Percentiles rank a stretch among this genome's conserved stretches.
Conservation (phyloP, 345 rosid genomes). For the Microcos paniculata region DNA sequence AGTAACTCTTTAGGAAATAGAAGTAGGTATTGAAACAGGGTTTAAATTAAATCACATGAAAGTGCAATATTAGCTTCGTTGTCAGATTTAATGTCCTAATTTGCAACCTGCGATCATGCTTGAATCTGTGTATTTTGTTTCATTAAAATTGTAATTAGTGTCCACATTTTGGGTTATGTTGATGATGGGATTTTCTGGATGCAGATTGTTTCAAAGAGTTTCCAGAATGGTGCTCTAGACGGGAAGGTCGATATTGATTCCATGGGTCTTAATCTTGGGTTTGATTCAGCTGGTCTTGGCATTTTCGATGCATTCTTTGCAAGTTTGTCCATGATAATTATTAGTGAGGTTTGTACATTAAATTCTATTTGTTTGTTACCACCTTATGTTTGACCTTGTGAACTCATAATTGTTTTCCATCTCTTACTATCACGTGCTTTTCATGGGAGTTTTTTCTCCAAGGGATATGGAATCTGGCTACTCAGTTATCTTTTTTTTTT, state of each 20-base stretch:
- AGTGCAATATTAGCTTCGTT: not conserved
- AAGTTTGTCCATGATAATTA: conserved; percentile 91
- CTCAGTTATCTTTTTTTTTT: not conserved
- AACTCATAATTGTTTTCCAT: not conserved
- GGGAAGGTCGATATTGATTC: conserved; percentile 27
- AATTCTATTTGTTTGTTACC: not conserved
- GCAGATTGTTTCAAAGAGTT: conserved; percentile 45
- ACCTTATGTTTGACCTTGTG: not conserved
- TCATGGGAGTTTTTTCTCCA: not conserved
- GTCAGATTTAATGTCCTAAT: not conserved
- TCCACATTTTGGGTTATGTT: not conserved
- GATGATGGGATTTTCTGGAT: conserved; percentile 5
- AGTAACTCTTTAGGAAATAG: too few relatives aligned
- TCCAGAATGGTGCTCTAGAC: conserved; percentile 39
- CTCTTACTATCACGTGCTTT: not conserved
- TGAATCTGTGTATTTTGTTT: not conserved
- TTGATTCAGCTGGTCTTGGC: conserved; percentile 73
- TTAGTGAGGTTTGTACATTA: conserved; percentile 77
- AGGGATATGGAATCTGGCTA: not conserved
- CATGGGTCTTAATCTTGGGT: conserved; percentile 39
- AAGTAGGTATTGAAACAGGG: not conserved
- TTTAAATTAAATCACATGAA: not conserved
- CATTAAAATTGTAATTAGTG: not conserved
- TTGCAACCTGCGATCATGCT: not conserved
- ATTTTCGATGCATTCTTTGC: conserved; percentile 89